These are phyloP conservation scores for Emydomyces testavorans DNA, from an alignment of 2,329 filamentous ascomycete genomes.

Conservation along the genomic window DNA sequence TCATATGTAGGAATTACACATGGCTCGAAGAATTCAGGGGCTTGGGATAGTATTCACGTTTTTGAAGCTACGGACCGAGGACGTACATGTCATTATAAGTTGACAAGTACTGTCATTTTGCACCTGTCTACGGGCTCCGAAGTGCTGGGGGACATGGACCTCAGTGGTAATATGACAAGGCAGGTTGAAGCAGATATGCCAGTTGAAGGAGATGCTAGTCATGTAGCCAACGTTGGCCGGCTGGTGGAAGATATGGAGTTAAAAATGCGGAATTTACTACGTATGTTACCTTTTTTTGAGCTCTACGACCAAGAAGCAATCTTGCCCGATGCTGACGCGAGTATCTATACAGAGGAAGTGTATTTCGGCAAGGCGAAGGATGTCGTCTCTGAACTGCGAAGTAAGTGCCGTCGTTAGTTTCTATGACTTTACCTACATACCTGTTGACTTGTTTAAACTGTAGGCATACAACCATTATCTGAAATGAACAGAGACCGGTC, in stretches of 20 bases:
- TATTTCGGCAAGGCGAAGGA: constrained; percentile 99
- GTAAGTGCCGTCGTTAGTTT: constrained; percentile 35
- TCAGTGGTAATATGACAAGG: constrained; percentile 94
- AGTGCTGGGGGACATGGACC: constrained; percentile 70
- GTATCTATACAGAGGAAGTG: constrained; percentile 57
- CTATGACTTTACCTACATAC: constrained; percentile 1
- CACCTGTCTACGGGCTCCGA: constrained; percentile 61
- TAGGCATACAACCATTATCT: constrained; percentile 62
- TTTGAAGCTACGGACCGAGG: constrained; percentile 92
- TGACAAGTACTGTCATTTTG: constrained; percentile 92
- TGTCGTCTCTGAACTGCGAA: constrained; percentile 88
- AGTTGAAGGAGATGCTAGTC: constrained; percentile 79
- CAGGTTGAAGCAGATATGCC: constrained; percentile 87
- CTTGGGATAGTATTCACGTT: constrained; percentile 98
- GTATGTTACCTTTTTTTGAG: constrained; percentile 26
- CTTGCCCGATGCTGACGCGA: background rate
- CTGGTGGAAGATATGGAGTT: constrained; percentile 99
- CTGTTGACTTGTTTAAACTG: constrained; percentile 16
- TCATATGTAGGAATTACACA: constrained; percentile 54
- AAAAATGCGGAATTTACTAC: constrained; percentile 95
- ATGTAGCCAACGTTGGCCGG: constrained; percentile 88
- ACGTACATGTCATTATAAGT: constrained; percentile 88
- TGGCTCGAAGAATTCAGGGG: constrained; percentile 58
- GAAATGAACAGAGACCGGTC: constrained; percentile 74
- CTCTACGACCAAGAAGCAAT: background rate